Base-by-base conservation (phyloP, 2,329 filamentous ascomycete genomes). In the Pleoardoris graminearum region DNA sequence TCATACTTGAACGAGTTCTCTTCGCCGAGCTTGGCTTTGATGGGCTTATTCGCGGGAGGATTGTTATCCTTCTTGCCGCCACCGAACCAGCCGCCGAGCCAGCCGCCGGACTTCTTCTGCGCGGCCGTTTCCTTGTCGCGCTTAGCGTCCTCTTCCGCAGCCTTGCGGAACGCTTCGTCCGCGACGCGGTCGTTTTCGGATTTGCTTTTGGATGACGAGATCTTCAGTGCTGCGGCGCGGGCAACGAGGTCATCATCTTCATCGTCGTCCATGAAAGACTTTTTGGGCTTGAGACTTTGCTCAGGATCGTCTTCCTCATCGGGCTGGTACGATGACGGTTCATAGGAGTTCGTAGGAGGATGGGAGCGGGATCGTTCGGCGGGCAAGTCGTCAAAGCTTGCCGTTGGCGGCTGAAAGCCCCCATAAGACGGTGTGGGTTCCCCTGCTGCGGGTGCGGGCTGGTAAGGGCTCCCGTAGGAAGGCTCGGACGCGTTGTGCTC, bases 1-100 rank as follows among this genome's bases (percentile, higher is more conserved):
- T 99, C 94, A 67, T 94, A 99, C 61, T 93, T 88, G 74, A 99
- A 97, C 39, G 86, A 91, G 72, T 85, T 96, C 68, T 94, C 85
- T 73, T 99, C 95, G 55, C 93, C 95, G 7, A 99, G 83, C 68
- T 99, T 99, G 57, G 95, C 94, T 63, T 85, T 86, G 71, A 97
- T 90, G n/a, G 92, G 85, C n/a, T 75, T 44, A 17, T 44, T 77
- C 3, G 75, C 75, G n/a, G 76, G 59, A n/a, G 80, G 72, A 62
- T 88, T 83, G 70, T 89, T 86, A 63, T 85, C 83, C 59, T 82
- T 82, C 63, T 88, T 88, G 27, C 27, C 41, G 25, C 41, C 41
- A 4, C 41, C 41, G 60, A 96, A 95, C 91, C 92, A 97, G 45
- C 90, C 86, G 27, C 85, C 82, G 51, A 96, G 88, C 70, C 87